Conservation (phyloP, 2,329 filamentous ascomycete genomes). For the Aspergillus persii region DNA sequence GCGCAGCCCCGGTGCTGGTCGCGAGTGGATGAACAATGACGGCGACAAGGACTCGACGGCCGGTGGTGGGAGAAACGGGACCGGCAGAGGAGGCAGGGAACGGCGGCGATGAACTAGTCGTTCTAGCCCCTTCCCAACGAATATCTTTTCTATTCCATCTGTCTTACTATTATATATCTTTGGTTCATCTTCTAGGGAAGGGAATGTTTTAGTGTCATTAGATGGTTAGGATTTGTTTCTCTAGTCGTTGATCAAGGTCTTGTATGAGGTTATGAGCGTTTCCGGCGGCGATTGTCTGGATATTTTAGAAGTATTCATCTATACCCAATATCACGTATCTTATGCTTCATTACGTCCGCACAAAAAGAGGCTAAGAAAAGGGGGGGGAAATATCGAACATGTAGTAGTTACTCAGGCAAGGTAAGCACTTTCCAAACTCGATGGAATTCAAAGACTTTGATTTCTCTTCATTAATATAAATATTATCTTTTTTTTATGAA, state of each 20-base stretch:
- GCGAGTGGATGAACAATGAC: conserved; percentile 60
- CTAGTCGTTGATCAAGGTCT: background rate
- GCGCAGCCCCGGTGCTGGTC: conserved; percentile 73
- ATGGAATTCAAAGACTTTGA: too few relatives aligned
- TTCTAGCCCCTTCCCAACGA: background rate
- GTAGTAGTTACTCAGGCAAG: too few relatives aligned
- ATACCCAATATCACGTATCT: background rate
- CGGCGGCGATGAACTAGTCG: conserved; percentile 28
- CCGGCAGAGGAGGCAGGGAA: conserved; percentile 25
- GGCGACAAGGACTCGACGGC: conserved; percentile 23
- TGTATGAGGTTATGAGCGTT: background rate
- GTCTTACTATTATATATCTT: background rate
- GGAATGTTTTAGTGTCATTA: background rate
- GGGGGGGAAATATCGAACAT: too few relatives aligned
- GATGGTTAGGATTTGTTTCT: background rate
- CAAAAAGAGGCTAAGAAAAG: too few relatives aligned
- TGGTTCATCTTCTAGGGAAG: background rate
- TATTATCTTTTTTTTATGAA: background rate
- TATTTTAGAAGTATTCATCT: background rate
- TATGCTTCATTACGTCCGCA: background rate
- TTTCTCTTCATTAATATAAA: background rate
- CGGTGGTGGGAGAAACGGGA: conserved; percentile 20
- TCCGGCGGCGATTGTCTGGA: background rate
- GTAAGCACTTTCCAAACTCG: too few relatives aligned
- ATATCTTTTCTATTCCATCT: background rate